Evolutionary conservation across 164 flowering plant species (phyloP).

Genomic region (Macadamia tetraphylla): DNA sequence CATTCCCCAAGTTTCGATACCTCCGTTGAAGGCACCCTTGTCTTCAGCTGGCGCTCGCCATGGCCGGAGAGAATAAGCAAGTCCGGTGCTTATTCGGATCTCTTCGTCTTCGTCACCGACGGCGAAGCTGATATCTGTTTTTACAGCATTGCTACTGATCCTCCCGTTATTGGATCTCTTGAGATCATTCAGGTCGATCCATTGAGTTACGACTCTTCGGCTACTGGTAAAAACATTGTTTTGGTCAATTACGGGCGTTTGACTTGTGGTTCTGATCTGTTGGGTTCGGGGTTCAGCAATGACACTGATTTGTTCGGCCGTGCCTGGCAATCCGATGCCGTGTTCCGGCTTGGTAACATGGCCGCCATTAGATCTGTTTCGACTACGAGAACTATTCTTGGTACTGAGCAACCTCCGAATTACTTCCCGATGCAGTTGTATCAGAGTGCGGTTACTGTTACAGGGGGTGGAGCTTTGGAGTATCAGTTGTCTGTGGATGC

Average conservation of each 20-base stretch:
- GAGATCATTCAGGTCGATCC: slow-evolving; percentile 70
- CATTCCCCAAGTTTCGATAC: slow-evolving; percentile 82
- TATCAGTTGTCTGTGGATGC: slow-evolving; percentile 73
- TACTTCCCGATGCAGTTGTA: slow-evolving; percentile 81
- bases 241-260: slow-evolving; percentile 86
- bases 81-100: slow-evolving; percentile 91
- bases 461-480: slow-evolving; percentile 37
- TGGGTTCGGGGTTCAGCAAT: slow-evolving; percentile 83
- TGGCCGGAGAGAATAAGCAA: slow-evolving; percentile 56
- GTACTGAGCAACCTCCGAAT: slow-evolving; percentile 51
- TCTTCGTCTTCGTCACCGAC: slow-evolving; percentile 52
- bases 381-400: slow-evolving; percentile 29
- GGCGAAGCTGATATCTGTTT: slow-evolving; percentile 71
- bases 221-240: slow-evolving; percentile 27
- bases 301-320: slow-evolving; percentile 77
- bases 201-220: slow-evolving; percentile 36
- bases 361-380: slow-evolving; percentile 20
- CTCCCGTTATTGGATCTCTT: slow-evolving; percentile 75
- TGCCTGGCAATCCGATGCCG: slow-evolving; percentile 73
- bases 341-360: slow-evolving; percentile 21
- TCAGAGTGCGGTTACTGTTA: slow-evolving; percentile 50
- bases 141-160: slow-evolving; percentile 89
- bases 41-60: slow-evolving; percentile 84
- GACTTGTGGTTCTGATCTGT: slow-evolving; percentile 50
- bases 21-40: slow-evolving; percentile 81